A percentile compares a stretch with the other conserved stretches of the same genome.
phyloP scores from a whole-genome alignment of 2,329 filamentous ascomycete genomes.

The Phyllosticta capitalensis region DNA sequence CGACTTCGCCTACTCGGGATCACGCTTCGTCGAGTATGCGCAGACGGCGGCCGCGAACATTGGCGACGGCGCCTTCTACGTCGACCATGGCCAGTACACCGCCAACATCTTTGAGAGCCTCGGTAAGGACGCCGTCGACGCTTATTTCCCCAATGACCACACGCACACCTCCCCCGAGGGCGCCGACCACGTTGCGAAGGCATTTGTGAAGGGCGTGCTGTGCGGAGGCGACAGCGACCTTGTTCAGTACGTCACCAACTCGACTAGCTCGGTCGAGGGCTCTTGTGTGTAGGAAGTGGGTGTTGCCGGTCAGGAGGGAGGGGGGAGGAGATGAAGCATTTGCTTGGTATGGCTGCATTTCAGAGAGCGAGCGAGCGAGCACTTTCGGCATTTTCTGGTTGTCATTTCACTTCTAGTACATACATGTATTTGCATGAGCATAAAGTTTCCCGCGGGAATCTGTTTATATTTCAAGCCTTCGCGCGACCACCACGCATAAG shows the following conservation, averaged over 20 bases:
- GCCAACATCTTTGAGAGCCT: constrained; percentile 28
- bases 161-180: constrained; percentile 51
- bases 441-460: too few species aligned
- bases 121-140: constrained; percentile 15
- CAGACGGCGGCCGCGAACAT: constrained; percentile 2
- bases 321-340: too few species aligned
- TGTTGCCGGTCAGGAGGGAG: too few species aligned
- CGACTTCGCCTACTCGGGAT: constrained; percentile 35
- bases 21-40: constrained; percentile 40
- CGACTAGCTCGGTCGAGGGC: constrained; percentile 22
- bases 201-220: constrained; percentile 49
- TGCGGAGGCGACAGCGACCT: constrained; percentile 35
- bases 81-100: constrained; percentile 49
- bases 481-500: too few species aligned
- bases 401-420: too few species aligned
- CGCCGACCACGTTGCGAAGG: constrained; percentile 45
- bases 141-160: constrained; percentile 50
- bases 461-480: too few species aligned
- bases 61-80: constrained; percentile 27
- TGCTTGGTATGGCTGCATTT: too few species aligned
- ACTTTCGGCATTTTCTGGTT: too few species aligned
- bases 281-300: constrained; percentile 17
- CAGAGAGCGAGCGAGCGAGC: too few species aligned
- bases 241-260: constrained; percentile 24
- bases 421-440: too few species aligned